Evolutionary conservation across 345 rosid species (phyloP), one percentile per base, ranked within the genome.

Genomic region (Lepidium sativum): DNA sequence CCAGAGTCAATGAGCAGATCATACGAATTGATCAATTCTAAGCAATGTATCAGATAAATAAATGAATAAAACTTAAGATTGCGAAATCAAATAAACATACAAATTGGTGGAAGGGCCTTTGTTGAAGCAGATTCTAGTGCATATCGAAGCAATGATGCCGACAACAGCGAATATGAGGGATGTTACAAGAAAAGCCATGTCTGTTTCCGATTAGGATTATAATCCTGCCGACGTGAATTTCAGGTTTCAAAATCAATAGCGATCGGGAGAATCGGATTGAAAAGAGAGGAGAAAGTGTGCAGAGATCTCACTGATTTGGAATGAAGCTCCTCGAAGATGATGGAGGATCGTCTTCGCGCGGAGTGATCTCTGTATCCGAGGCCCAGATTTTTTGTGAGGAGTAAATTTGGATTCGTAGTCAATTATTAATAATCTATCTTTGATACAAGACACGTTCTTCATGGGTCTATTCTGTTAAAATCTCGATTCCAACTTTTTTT

Each of bases 61-160:
- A 71, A 38, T 54, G 23, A n/a, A 48, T 47, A 4, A 45, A 27
- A 0, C 1, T 57, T 27, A 49, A 60, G 14, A 34, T 23, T 5
- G 25, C 27, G 64, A n/a, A 44, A 18, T 54, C 5, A 45, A 45
- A 5, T 10, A 2, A 17, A 51, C 97, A 56, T 82, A 95, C 97
- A 91, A 75, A 79, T 91, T 91, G 7, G 98, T 53, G 60, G 98
- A 86, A 38, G 96, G 91, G 64, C 98, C 94, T 67, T 85, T 77
- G 80, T 88, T 88, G 84, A 89, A 95, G 86, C 95, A 91, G 62
- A 91, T 85, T 82, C 94, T 82, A 67, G 91, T 83, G 73, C 84
- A 88, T 13, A 95, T 73, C 6, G 88, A 86, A 17, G 85, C 83
- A 43, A 95, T 85, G 67, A 88, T 77, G 60, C 98, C 98, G 52